These are phyloP conservation scores for Actinomortierella wolfii DNA, from an alignment of 371 early-diverging fungal genomes.

Conservation along the genomic window DNA sequence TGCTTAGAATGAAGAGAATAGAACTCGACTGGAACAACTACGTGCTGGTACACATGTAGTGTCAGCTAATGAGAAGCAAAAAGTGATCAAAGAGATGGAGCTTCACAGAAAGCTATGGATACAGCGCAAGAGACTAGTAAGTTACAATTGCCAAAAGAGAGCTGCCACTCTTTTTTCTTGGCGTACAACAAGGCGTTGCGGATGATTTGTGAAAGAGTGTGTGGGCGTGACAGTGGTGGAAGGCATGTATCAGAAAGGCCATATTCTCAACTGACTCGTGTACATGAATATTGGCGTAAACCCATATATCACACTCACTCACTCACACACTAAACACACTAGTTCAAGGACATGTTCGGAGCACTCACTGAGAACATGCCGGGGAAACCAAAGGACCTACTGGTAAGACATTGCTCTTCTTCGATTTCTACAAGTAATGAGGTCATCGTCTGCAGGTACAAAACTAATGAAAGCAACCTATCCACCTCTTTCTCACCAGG, in stretches of 20 bases:
- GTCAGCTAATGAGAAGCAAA: constrained; percentile 17
- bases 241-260: too few relatives aligned
- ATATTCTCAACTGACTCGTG: too few relatives aligned
- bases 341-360: constrained; percentile 46
- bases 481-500: constrained; percentile 10
- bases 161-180: neutral
- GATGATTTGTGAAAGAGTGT: too few relatives aligned
- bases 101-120: constrained; percentile 26
- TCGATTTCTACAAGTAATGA: neutral
- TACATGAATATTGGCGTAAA: too few relatives aligned
- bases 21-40: constrained; percentile 11
- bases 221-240: too few relatives aligned
- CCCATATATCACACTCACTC: too few relatives aligned
- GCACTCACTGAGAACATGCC: constrained; percentile 38
- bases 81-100: constrained; percentile 26
- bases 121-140: constrained; percentile 33
- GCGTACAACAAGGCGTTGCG: too few relatives aligned
- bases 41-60: constrained; percentile 28
- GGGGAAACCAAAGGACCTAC: constrained; percentile 34
- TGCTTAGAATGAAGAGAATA: constrained; percentile 26
- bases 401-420: constrained; percentile 11
- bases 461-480: neutral
- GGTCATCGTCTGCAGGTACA: neutral
- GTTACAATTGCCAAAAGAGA: neutral
- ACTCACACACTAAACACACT: too few relatives aligned